Base-by-base conservation (phyloP, 805 yeast species). In the Hanseniaspora lindneri region DNA sequence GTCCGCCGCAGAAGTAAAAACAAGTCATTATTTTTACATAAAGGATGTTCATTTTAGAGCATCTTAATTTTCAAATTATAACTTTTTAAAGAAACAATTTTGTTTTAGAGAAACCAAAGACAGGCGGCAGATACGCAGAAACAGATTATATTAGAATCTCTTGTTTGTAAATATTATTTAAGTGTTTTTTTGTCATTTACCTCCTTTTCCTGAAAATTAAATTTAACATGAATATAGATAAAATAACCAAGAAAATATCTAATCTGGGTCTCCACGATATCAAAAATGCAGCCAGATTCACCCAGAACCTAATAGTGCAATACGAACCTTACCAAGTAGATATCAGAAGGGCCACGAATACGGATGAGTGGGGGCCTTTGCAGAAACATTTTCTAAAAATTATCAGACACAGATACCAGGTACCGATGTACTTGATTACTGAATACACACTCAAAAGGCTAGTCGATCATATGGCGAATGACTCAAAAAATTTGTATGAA, bases 281-380 rank as follows among this genome's bases (percentile, higher is more conserved):
- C 27, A 57, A 68, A 27, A 67, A 66, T 49, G 69, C 66, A 3
- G 70, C 69, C 1, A 56, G 71, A 39, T 59, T 58, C 43, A 66
- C 68, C 2, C 71, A 67, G 51, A 66, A 66, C 52, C 57, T 65
- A 39, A 55, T 66, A 23, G 62, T 66, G 13, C 66, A 66, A 48
- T 62, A 64, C 41, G 65, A 62, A 41, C 63, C 69, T 2, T 62
- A 62, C 49, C 68, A 63, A 49, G 57, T 61, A 3, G 66, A 63
- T 52, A 62, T 72, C 3, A 59, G 74, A 44, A 68, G 68, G 47
- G 68, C 74, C 6, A 72, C 76, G 14, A 73, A 71, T 44, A 72
- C 74, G 4, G 77, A 73, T 54, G 56, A 70, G 5, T 73, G 77
- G 77, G 77, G 77, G 1, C 77, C 77, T 3, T 67, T 75, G 0